Base-by-base conservation (phyloP, 768 basidiomycete species). In the Boletus rubescentipes region DNA sequence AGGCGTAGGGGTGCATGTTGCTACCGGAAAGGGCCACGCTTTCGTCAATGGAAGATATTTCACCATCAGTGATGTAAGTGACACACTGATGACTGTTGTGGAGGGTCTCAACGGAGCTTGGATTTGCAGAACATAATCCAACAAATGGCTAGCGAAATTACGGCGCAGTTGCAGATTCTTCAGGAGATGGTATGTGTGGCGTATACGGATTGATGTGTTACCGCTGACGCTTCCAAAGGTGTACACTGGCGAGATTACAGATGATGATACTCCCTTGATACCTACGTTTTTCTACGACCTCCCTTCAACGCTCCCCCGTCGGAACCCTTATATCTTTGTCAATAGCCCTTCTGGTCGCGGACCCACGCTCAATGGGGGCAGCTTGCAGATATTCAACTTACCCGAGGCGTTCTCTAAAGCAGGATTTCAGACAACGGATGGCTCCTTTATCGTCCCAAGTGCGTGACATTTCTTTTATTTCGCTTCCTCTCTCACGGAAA, bases 1-100 rank as follows among this genome's bases (percentile, higher is more conserved):
- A 20, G 82, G 80, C 10, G 74, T 82, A 3, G 76, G 74, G 1
- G 47, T 73, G 16, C 53, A 41, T 7, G 67, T 67, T 2, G 53
- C 67, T 10, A 66, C 74, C 2, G 61, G 74, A 0, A 68, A 68
- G 3, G 94, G 93, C 0, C 85, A 90, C 58, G 84, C 78, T 4
- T 96, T 98, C 69, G 76, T 96, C 64, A 96, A 98, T 62, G 95
- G 95, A n/a, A 93, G 86, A 63, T 80, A 89, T 67, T 77, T 84
- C 47, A 69, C 79, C 12, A 67, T 92, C 44, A 79, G 81, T 58
- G 87, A 88, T 49, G 92, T 91, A 61, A 60, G 85, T 73, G 20
- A 31, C 34, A 31, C 16, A 32, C 15, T 10, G n/a, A 23, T n/a
- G 26, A 12, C 15, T n/a, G 21, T 34, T 34, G 18, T 32, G 32